Conservation (phyloP, 2,329 filamentous ascomycete genomes). For the Akanthomyces lecanii region DNA sequence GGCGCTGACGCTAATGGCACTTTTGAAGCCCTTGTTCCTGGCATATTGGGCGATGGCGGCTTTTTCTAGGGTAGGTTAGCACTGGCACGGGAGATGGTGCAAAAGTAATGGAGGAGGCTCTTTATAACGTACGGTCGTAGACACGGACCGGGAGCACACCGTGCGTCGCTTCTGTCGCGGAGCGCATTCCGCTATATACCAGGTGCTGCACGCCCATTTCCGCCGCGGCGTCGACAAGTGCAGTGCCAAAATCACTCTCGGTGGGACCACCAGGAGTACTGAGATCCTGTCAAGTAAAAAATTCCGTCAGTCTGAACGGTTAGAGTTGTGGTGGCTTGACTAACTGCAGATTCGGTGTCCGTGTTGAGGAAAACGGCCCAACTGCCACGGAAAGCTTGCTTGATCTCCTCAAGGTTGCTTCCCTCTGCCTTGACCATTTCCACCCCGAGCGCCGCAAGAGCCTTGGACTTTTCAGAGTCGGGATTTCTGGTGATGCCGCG, state of each 20-base stretch:
- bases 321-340: neutral
- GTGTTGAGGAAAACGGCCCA: conserved; percentile 33
- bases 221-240: conserved; percentile 30
- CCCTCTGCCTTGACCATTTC: conserved; percentile 31
- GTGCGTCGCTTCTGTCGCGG: conserved; percentile 30
- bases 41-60: conserved; percentile 36
- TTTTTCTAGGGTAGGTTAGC: conserved; percentile 30
- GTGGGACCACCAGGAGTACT: conserved; percentile 26
- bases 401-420: conserved; percentile 12
- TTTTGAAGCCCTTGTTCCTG: conserved; percentile 30
- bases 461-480: conserved; percentile 27
- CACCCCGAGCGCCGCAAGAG: conserved; percentile 24
- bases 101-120: neutral
- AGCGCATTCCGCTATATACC: conserved; percentile 34
- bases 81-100: neutral
- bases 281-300: conserved; percentile 20
- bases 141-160: conserved; percentile 29
- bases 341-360: conserved; percentile 30
- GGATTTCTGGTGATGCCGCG: conserved; percentile 29
- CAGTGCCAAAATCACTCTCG: conserved; percentile 34
- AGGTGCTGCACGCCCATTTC: conserved; percentile 33
- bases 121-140: conserved; percentile 30
- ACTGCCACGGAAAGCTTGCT: conserved; percentile 28
- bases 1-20: conserved; percentile 32
- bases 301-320: neutral